Conservation (phyloP, 179 eudicot genomes). For the Drosera spatulata region DNA sequence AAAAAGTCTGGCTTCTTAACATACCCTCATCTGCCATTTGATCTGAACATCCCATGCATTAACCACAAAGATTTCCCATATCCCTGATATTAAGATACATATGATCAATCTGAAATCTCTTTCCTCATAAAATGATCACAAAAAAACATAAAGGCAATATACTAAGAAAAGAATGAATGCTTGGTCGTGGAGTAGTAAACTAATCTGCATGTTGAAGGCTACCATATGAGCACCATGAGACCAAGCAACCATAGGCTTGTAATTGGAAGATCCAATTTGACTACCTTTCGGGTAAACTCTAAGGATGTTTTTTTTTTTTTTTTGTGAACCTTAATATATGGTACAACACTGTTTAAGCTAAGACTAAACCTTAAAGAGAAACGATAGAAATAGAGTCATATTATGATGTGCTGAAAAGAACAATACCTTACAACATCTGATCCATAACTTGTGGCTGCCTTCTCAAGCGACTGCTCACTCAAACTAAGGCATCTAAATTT, state of each 20-base stretch:
- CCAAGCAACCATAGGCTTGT: constrained; percentile 36
- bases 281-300: constrained; percentile 51
- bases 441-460: constrained; percentile 50
- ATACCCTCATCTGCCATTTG: constrained; percentile 92
- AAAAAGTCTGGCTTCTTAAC: constrained; percentile 77
- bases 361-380: too few relatives aligned
- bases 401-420: too few relatives aligned
- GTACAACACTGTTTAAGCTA: too few relatives aligned
- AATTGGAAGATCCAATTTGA: constrained; percentile 38
- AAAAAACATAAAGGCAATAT: too few relatives aligned
- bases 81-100: constrained; percentile 30
- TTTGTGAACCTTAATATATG: constrained; percentile 34
- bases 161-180: too few relatives aligned
- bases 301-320: constrained; percentile 35
- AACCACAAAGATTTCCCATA: constrained; percentile 71
- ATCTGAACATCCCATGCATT: constrained; percentile 88
- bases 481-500: constrained; percentile 95
- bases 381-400: too few relatives aligned
- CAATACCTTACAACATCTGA: constrained; percentile 71
- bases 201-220: constrained; percentile 58
- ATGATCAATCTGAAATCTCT: too few relatives aligned
- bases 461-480: constrained; percentile 83
- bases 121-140: too few relatives aligned
- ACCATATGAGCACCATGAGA: constrained; percentile 63
- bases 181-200: neutral